Evolutionary conservation across 345 rosid species (phyloP).

Genomic region (Zanthoxylum bungeanum): DNA sequence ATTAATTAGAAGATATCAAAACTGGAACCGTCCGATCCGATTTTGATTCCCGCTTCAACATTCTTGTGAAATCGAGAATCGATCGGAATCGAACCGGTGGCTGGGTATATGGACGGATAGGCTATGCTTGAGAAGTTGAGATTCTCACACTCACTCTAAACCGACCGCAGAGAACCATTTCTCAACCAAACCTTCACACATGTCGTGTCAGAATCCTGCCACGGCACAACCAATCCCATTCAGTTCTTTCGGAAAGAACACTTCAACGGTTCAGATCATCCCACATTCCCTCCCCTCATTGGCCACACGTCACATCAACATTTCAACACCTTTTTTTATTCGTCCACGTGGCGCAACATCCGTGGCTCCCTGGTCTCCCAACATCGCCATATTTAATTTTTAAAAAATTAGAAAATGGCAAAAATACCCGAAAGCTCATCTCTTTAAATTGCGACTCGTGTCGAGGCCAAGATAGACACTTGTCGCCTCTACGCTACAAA

Average conservation of each 20-base stretch:
- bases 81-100: too few species aligned
- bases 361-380: conserved; percentile 26
- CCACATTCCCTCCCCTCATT: conserved; percentile 43
- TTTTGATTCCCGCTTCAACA: too few species aligned
- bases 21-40: too few species aligned
- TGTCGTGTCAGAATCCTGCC: too few species aligned
- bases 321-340: conserved; percentile 27
- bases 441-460: conserved; percentile 73
- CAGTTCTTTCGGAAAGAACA: conserved; percentile 29
- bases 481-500: conserved; percentile 58
- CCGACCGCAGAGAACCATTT: too few species aligned
- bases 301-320: conserved; percentile 35
- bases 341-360: conserved; percentile 53
- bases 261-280: conserved; percentile 29
- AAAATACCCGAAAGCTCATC: conserved; percentile 4
- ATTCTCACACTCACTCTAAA: too few species aligned
- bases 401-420: background rate
- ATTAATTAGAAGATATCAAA: too few species aligned
- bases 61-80: too few species aligned
- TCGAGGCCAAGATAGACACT: conserved; percentile 61
- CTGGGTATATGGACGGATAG: too few species aligned
- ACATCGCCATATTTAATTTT: conserved; percentile 7
- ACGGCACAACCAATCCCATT: too few species aligned
- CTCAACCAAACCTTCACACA: too few species aligned
- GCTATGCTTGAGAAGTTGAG: too few species aligned